phyloP scores from a whole-genome alignment of 202 grass and related monocot species.

The Cymbopogon flexuosus region DNA sequence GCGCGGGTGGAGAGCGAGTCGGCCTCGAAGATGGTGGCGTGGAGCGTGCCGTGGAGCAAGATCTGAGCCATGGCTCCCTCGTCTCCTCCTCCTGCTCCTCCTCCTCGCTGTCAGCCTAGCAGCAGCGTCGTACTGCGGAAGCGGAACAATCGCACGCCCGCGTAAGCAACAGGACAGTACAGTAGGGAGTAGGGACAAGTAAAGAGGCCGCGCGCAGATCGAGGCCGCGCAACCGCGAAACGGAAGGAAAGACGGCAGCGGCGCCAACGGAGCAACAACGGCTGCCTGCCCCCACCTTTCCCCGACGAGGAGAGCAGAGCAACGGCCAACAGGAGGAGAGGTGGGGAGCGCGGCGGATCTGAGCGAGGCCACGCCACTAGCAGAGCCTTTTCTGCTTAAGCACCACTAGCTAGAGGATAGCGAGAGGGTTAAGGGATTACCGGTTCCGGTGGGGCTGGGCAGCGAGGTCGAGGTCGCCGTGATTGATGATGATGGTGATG shows the following conservation, averaged over 20 bases:
- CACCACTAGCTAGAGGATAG: too few relatives aligned
- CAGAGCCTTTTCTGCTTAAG: not conserved
- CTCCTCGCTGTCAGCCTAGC: not conserved
- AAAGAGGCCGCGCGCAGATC: not conserved
- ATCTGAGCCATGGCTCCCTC: conserved; percentile 69
- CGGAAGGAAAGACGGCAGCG: not conserved
- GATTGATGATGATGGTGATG: not conserved
- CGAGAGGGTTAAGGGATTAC: not conserved
- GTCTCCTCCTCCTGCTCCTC: not conserved
- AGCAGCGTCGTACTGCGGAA: not conserved
- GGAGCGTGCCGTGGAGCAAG: conserved; percentile 84
- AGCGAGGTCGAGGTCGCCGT: not conserved
- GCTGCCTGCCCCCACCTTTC: not conserved
- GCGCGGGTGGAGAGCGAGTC: conserved; percentile 40
- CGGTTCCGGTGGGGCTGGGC: not conserved
- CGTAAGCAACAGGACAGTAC: not conserved
- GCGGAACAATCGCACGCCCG: not conserved
- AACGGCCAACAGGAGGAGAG: not conserved
- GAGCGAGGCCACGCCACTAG: not conserved
- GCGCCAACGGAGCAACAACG: not conserved
- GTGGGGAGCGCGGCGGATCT: not conserved
- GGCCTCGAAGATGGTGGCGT: conserved; percentile 78
- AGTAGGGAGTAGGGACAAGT: not conserved
- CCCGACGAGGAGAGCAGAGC: not conserved
- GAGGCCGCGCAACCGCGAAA: not conserved